phyloP scores from a whole-genome alignment of 495 filamentous ascomycete genomes.

The Recurvomyces mirabilis region DNA sequence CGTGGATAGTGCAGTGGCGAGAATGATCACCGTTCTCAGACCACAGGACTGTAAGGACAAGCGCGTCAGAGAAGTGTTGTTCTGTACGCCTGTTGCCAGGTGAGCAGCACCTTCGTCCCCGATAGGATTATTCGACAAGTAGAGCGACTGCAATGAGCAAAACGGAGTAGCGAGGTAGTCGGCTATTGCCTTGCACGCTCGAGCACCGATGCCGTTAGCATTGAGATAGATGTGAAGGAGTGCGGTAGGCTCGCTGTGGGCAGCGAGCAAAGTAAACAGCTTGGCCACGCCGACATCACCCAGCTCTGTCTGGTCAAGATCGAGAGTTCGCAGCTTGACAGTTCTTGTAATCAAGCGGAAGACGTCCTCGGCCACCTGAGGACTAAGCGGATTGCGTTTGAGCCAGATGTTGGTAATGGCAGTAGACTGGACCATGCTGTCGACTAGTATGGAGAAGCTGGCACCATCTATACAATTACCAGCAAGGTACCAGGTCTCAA shows the following conservation, averaged over 20 bases:
- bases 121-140: slow-evolving; percentile 30
- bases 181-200: slow-evolving; percentile 24
- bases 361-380: slow-evolving; percentile 21
- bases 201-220: slow-evolving; percentile 26
- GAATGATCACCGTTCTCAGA: slow-evolving; percentile 19
- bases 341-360: slow-evolving; percentile 26
- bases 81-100: slow-evolving; percentile 23
- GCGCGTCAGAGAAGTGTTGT: slow-evolving; percentile 23
- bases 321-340: slow-evolving; percentile 30
- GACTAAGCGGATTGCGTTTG: slow-evolving; percentile 36
- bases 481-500: slow-evolving; percentile 38
- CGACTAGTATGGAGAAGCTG: slow-evolving; percentile 26
- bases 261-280: slow-evolving; percentile 26
- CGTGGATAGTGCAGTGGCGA: slow-evolving; percentile 21
- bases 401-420: slow-evolving; percentile 36
- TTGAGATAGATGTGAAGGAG: slow-evolving; percentile 34
- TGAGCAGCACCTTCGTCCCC: slow-evolving; percentile 19
- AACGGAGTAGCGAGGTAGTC: slow-evolving; percentile 22
- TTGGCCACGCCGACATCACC: slow-evolving; percentile 29
- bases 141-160: slow-evolving; percentile 28
- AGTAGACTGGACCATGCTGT: slow-evolving; percentile 25
- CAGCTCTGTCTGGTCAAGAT: slow-evolving; percentile 35
- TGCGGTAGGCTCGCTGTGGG: slow-evolving; percentile 13
- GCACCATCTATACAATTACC: slow-evolving; percentile 31
- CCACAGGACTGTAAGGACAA: slow-evolving; percentile 27